These are phyloP conservation scores for Acanthamoeba culbertsoni DNA, from an alignment of 208 protist species.

Conservation along the genomic window DNA sequence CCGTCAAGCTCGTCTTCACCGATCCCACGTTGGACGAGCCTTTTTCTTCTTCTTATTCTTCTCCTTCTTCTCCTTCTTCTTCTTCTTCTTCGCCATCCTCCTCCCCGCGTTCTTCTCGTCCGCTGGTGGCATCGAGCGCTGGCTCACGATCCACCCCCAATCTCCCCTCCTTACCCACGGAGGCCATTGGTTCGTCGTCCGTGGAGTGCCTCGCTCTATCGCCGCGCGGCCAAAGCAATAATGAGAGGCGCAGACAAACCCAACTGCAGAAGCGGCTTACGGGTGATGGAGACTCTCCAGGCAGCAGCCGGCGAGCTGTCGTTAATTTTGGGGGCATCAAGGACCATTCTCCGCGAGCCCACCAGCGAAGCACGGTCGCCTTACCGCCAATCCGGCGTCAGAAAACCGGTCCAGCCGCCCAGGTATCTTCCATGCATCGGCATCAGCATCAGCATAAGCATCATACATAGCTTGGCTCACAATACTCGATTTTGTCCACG, in stretches of 20 bases:
- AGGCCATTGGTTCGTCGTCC: background rate
- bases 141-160: background rate
- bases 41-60: background rate
- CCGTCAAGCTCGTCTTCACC: constrained; percentile 23
- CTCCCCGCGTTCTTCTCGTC: background rate
- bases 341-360: background rate
- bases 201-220: background rate
- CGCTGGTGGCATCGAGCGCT: background rate
- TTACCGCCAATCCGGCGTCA: background rate
- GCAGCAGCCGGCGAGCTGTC: background rate
- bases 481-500: no score
- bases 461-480: no score
- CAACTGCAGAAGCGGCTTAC: background rate
- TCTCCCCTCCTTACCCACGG: background rate
- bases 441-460: no score
- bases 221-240: background rate
- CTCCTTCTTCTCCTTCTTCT: background rate
- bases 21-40: background rate
- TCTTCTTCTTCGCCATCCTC: background rate
- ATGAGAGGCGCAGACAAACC: background rate
- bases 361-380: background rate
- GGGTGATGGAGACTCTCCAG: background rate
- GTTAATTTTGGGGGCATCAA: background rate
- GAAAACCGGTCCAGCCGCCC: background rate
- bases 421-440: background rate